These are phyloP conservation scores for Halophytophthora batemanensis DNA, from an alignment of 352 stramenopile species.

Conservation along the genomic window DNA sequence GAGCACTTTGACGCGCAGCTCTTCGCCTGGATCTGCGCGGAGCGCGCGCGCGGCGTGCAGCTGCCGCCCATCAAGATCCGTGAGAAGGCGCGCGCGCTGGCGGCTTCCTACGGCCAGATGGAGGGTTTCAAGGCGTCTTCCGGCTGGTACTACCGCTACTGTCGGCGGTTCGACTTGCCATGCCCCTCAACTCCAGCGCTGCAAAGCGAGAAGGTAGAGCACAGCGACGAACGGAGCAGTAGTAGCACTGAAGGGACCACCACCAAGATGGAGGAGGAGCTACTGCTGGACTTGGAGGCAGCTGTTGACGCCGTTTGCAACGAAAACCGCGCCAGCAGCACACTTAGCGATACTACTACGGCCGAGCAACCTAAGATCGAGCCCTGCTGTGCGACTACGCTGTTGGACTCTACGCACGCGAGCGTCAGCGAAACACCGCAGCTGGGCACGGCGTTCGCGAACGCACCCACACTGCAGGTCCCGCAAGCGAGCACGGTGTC, in stretches of 20 bases:
- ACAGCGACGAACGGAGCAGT: neutral
- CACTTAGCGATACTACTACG: neutral
- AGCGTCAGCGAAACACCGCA: too few species aligned
- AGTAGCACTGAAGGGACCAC: neutral
- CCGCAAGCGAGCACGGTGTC: constrained; percentile 4
- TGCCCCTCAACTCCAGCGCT: constrained; percentile 16
- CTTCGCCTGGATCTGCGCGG: constrained; percentile 31
- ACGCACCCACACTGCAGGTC: neutral
- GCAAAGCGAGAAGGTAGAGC: constrained; percentile 1
- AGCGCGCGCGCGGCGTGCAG: constrained; percentile 17
- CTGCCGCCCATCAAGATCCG: constrained; percentile 28
- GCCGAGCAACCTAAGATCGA: too few species aligned
- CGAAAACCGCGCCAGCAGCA: neutral
- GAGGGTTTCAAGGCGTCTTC: constrained; percentile 50
- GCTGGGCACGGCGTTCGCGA: neutral
- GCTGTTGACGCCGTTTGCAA: too few species aligned
- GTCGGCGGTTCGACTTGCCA: constrained; percentile 33
- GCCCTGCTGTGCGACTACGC: too few species aligned
- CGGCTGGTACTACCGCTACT: constrained; percentile 59
- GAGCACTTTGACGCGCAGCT: constrained; percentile 39
- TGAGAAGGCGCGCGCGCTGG: constrained; percentile 34
- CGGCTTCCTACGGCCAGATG: constrained; percentile 31
- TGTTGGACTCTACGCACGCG: too few species aligned
- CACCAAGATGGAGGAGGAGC: too few species aligned
- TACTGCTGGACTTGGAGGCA: too few species aligned